Evolutionary conservation across 2,329 filamentous ascomycete species (phyloP), one percentile per base, ranked within the genome.

Genomic region (Calonectria pteridis): DNA sequence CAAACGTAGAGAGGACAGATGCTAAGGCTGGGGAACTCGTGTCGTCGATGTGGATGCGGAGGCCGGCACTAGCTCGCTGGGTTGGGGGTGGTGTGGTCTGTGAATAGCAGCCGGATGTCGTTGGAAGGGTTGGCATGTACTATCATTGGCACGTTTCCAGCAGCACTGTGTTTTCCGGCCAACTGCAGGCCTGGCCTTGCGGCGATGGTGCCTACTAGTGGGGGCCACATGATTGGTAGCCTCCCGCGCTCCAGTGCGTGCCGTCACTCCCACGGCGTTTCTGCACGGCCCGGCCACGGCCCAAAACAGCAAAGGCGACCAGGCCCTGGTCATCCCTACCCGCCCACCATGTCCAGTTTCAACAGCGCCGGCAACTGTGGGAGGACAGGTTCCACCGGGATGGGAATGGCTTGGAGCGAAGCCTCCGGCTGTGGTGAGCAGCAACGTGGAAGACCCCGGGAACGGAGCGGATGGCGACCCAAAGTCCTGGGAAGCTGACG

Each of bases 151-250:
- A 59, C 31, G 28, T 35, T 59, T 37, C 14, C n/a, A 59, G 33
- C 28, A 28, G 53, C 46, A 35, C 35, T 23, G 35, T 29, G 37
- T 31, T 63, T 46, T 63, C 66, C 59, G 75, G 66, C 70, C 66
- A 76, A 77, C 76, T 58, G 59, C 59, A 43, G 74, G 71, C 71
- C 73, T 73, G 76, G 74, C 63, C 76, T 76, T 73, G 77, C 46
- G 46, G 31, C 67, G 59, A 53, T 62, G 31, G 31, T 40, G 50
- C 73, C 76, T 76, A 68, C 35, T 67, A 69, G 72, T 73, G 75
- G 77, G 76, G 77, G 78, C 76, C 79, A 83, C 80, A 81, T 83
- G 80, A 84, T 84, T 84, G 82, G 83, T 75, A 76, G 75, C 33
- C 11, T 73, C 49, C 51, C 73, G 74, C 71, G 31, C 46, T 69